Conservation (phyloP, 2,329 filamentous ascomycete species). For the Alternaria angustiovoidea region DNA sequence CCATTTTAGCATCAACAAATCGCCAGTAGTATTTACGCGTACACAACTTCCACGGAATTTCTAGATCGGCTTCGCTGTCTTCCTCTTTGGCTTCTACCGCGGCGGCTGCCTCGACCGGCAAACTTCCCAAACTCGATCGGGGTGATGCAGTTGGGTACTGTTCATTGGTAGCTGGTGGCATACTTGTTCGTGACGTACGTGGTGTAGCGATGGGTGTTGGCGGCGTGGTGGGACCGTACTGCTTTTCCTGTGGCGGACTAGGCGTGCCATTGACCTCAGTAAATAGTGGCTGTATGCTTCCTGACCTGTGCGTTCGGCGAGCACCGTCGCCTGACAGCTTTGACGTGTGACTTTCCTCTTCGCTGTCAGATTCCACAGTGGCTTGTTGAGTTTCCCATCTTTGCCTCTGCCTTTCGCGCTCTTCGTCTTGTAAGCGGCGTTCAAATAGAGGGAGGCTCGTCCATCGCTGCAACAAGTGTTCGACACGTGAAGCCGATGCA, state of each 20-base stretch:
- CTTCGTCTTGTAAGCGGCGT: conserved; percentile 32
- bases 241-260: conserved; percentile 29
- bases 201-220: conserved; percentile 40
- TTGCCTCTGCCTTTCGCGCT: conserved; percentile 31
- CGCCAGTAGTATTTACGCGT: conserved; percentile 46
- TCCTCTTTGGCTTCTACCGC: conserved; percentile 44
- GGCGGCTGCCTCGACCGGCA: conserved; percentile 42
- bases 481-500: conserved; percentile 33
- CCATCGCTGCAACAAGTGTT: conserved; percentile 44
- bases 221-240: conserved; percentile 32
- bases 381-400: conserved; percentile 42
- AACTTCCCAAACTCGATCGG: conserved; percentile 33
- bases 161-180: conserved; percentile 19
- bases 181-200: conserved; percentile 26
- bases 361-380: conserved; percentile 47
- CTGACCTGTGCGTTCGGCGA: conserved; percentile 24
- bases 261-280: conserved; percentile 33
- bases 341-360: conserved; percentile 35
- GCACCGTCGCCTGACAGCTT: conserved; percentile 19
- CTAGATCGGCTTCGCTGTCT: conserved; percentile 41
- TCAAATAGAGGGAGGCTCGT: conserved; percentile 45
- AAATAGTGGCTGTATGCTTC: conserved; percentile 40
- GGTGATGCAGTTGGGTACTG: conserved; percentile 33
- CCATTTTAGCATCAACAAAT: conserved; percentile 44
- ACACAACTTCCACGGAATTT: conserved; percentile 49